A percentile compares a stretch with the other conserved stretches of the same genome.
Evolutionary conservation across 768 basidiomycete genomes (phyloP).

Genomic region (Leccinum subgranulosum): DNA sequence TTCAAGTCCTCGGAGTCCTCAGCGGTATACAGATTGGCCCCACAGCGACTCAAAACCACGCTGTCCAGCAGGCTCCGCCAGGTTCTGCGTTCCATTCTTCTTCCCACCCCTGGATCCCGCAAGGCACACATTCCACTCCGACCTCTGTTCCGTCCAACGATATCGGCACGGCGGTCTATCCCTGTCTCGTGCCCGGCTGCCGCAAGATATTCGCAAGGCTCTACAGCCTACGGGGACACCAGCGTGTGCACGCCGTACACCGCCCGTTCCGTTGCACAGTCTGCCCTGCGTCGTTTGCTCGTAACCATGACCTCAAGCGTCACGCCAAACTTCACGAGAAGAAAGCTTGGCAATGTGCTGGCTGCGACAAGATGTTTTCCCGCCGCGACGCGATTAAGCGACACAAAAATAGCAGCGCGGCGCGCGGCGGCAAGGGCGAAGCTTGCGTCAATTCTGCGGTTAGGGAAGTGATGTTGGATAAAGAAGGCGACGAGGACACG

Average conservation of each 20-base stretch:
- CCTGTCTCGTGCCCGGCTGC: constrained; percentile 66
- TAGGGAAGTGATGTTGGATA: constrained; percentile 53
- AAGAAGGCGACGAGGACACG: constrained; percentile 34
- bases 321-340: constrained; percentile 69
- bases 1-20: constrained; percentile 78
- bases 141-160: constrained; percentile 37
- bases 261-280: constrained; percentile 61
- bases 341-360: constrained; percentile 70
- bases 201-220: constrained; percentile 67
- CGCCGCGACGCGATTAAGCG: constrained; percentile 77
- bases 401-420: constrained; percentile 61
- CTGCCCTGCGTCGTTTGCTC: constrained; percentile 74
- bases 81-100: constrained; percentile 33
- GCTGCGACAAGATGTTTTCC: constrained; percentile 73
- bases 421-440: constrained; percentile 48
- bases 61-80: constrained; percentile 18
- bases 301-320: constrained; percentile 80
- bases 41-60: constrained; percentile 30
- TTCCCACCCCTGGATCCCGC: constrained; percentile 30
- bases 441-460: constrained; percentile 57
- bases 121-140: constrained; percentile 18
- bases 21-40: constrained; percentile 69
- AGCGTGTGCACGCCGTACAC: constrained; percentile 60
- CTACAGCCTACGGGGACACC: constrained; percentile 68
- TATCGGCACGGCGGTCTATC: constrained; percentile 76